Base-by-base conservation (phyloP, 805 yeast species). In the Wickerhamiella parazyma region DNA sequence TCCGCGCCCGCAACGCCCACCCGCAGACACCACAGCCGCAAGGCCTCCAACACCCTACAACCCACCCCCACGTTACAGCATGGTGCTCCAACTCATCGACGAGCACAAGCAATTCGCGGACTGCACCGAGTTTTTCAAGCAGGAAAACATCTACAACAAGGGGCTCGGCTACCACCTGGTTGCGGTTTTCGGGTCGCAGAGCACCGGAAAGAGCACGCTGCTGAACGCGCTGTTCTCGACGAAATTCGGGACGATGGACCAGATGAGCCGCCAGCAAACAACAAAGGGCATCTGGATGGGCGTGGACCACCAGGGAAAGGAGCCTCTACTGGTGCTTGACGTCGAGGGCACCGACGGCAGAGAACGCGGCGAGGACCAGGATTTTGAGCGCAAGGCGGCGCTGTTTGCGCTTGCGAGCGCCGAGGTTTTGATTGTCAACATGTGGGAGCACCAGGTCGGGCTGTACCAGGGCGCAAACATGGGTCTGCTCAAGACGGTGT, bases 321-420 rank as follows among this genome's bases (percentile, higher is more conserved):
- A 17, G 17, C 33, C 45, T 28, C 49, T 18, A 52, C 37, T 34
- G 48, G 93, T 91, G 2, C 72, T 91, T 72, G 98, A 91, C 58
- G 97, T 91, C n/a, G 98, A 91, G 64, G 98, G 98, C 39, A 87
- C 96, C 0, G 98, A 91, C 64, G 97, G 98, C 39, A 73, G 95
- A 48, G 98, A 91, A 63, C 73, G 96, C 45, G 97, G 97, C 20
- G 98, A 91, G 55, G 97, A 91, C 62, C 96, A 91, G 62, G 98
- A 91, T 63, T 91, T 91, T 61, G 98, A 91, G 63, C 73, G 98
- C 46, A 91, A 91, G 54, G 87, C 95, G 1, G 97, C 97, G 0
- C 66, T 91, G 35, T 91, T 91, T 67, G 97, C 98, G 0, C 67
- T 91, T 48, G 75, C 96, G 9, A 87, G 95, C 0, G 77, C 91